phyloP scores from a whole-genome alignment of 1,284 basidiomycete species.

The Ustilago cynodontis region DNA sequence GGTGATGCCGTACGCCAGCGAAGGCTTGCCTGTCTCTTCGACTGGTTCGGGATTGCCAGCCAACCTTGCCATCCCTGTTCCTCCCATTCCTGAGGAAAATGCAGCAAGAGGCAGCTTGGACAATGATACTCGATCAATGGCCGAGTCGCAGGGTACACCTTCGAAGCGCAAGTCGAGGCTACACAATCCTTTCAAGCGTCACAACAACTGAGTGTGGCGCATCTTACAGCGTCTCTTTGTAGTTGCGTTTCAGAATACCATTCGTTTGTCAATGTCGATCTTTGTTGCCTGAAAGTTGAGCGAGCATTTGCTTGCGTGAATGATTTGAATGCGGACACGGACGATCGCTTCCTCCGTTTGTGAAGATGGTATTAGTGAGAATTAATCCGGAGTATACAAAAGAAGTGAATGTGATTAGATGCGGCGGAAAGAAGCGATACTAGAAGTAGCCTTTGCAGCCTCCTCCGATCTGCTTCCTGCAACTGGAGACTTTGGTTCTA shows the following conservation, averaged over 20 bases:
- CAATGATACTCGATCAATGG: conserved; percentile 35
- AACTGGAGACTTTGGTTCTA: conserved; percentile 13
- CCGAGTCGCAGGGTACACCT: conserved; percentile 46
- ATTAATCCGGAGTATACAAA: not conserved
- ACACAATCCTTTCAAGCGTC: conserved; percentile 62
- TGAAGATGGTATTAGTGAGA: not conserved
- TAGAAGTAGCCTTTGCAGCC: conserved; percentile 26
- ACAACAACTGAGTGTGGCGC: conserved; percentile 20
- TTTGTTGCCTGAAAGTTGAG: no score
- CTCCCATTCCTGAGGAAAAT: conserved; percentile 35
- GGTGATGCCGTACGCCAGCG: conserved; percentile 18
- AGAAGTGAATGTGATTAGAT: conserved; percentile 14
- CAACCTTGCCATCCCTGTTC: conserved; percentile 28
- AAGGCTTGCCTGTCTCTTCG: conserved; percentile 29
- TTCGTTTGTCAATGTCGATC: not conserved
- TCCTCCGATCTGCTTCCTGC: conserved; percentile 25
- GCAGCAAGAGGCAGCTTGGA: conserved; percentile 21
- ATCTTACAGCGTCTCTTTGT: not conserved
- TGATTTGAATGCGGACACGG: no score
- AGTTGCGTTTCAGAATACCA: not conserved
- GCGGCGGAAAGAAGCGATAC: conserved; percentile 47
- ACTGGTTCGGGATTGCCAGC: conserved; percentile 18
- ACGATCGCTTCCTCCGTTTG: not conserved
- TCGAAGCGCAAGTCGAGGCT: conserved; percentile 51
- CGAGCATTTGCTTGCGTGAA: no score